Conservation (phyloP, 352 stramenopile genomes). For the Phytophthora hibernalis region DNA sequence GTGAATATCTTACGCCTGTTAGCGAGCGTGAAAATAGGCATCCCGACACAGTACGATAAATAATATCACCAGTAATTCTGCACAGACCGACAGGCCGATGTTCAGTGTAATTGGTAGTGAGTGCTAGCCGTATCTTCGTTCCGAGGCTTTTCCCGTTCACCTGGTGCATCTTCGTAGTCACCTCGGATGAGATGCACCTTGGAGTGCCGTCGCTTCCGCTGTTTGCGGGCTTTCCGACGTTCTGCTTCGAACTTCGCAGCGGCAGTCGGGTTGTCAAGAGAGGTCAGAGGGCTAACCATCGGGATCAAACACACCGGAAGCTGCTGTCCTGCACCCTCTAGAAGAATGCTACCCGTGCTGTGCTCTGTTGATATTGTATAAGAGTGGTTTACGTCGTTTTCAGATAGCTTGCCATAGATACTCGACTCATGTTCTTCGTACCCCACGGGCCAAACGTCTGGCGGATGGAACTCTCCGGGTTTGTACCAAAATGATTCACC, state of each 20-base stretch:
- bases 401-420: constrained; percentile 11
- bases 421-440: constrained; percentile 4
- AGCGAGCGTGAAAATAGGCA: background rate
- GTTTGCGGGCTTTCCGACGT: constrained; percentile 47
- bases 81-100: background rate
- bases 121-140: background rate
- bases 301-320: constrained; percentile 73
- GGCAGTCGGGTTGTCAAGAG: constrained; percentile 70
- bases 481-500: constrained; percentile 69
- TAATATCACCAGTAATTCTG: too few species aligned
- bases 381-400: constrained; percentile 17
- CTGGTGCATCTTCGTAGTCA: background rate
- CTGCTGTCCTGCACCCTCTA: constrained; percentile 33
- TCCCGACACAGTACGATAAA: too few species aligned
- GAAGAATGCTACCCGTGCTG: constrained; percentile 10
- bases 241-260: constrained; percentile 56
- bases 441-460: background rate
- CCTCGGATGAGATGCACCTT: constrained; percentile 5
- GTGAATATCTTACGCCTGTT: background rate
- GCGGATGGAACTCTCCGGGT: constrained; percentile 10
- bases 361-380: constrained; percentile 6
- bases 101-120: background rate
- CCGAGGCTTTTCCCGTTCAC: background rate
- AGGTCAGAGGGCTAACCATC: constrained; percentile 69
- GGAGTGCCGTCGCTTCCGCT: constrained; percentile 20